Evolutionary conservation across 2,329 filamentous ascomycete genomes (phyloP).

Genomic region (Cladosporium colombiae): DNA sequence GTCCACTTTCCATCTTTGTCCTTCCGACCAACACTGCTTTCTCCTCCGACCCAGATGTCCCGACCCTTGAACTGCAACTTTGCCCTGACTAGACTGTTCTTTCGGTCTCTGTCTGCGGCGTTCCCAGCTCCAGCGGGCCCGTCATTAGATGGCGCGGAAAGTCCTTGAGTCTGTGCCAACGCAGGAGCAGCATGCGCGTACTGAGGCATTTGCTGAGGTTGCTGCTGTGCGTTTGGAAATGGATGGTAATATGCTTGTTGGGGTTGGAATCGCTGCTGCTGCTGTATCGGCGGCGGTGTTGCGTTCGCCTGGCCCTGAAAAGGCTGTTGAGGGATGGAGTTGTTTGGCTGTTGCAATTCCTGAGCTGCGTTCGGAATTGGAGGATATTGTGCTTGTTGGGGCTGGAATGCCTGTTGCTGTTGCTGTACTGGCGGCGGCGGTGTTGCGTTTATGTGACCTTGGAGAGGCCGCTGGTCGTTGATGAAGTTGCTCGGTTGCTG

Average conservation of each 20-base stretch:
- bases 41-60: not conserved
- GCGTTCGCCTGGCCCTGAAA: not conserved
- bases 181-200: not conserved
- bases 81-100: not conserved
- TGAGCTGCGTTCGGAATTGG: not conserved
- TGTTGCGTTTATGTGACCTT: not conserved
- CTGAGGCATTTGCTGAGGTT: not conserved
- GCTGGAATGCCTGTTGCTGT: not conserved
- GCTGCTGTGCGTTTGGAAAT: not conserved
- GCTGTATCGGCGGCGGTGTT: not conserved
- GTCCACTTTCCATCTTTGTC: constrained; percentile 12
- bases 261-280: not conserved
- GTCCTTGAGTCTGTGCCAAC: not conserved
- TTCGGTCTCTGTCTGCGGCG: not conserved
- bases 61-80: not conserved
- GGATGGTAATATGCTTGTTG: not conserved
- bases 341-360: not conserved
- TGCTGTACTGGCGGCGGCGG: not conserved
- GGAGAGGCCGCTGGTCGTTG: not conserved
- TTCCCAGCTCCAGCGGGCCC: not conserved
- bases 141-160: not conserved
- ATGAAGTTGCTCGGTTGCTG: not conserved
- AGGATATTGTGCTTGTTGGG: not conserved
- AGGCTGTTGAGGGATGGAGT: not conserved
- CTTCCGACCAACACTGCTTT: constrained; percentile 11